Evolutionary conservation across 352 stramenopile genomes (phyloP), one percentile per base, ranked within the genome.

Genomic region (Phytophthora tubulina): DNA sequence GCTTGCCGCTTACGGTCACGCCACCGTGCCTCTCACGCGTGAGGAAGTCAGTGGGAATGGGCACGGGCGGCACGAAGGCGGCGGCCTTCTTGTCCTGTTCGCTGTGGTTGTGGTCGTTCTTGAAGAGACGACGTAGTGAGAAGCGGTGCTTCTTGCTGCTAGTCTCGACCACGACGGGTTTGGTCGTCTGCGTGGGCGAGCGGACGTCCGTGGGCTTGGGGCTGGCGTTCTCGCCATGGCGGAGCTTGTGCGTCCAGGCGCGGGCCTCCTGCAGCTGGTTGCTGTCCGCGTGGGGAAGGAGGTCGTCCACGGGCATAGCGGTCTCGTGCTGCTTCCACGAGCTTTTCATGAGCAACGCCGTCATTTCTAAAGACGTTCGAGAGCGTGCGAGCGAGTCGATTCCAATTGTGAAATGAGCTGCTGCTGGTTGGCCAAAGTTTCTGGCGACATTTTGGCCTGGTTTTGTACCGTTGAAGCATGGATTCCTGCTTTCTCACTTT

Each of bases 1-100:
- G 70, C 33, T 73, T 73, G 55, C 77, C 77, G 46, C 73, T 78
- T 11, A 84, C 77, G 6, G 70, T 84, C 30, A 81, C 67, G 42
- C 73, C 60, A 6, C 77, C 77, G 51, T 80, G 64, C 14, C 41
- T 55, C 57, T 84, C 72, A 10, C 65, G 71, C 6, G 73, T 81
- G 44, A 81, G 63, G 51, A 80, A 77, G 42, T 79, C 58, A 11
- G 61, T 64, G 6, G 68, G 73, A 46, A 83, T 80, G 38, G 67
- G 56, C n/a, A 83, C 61, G 3, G 70, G 65, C 27, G 61, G 49
- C 32, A 78, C 69, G 10, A 67, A 49, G 15, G 32, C 35, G 4
- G 21, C 17, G 2, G 17, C 39, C 17, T 75, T 67, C 41, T 70
- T 70, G 45, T 60, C 48, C 9, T 62, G 27, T 8, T 50, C 21